Base-by-base conservation (phyloP, 176 grass and related monocot species). In the Rhynchospora breviuscula region DNA sequence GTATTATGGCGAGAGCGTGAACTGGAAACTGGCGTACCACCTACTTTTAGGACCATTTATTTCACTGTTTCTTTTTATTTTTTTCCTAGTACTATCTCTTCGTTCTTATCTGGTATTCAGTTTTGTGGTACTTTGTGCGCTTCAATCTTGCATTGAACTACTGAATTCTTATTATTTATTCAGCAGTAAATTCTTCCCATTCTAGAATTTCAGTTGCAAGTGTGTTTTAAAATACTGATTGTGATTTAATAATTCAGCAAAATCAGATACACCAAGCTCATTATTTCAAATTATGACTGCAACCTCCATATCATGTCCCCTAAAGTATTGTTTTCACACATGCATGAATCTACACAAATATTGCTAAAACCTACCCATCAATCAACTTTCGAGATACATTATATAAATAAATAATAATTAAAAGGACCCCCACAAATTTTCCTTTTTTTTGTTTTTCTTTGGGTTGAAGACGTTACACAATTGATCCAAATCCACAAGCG, bases 11-110 rank as follows among this genome's bases (percentile, higher is more conserved):
- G 47, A 79, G 77, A 14, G 5, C 77, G 43, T 57, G 22, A 79
- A 79, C 51, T 10, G 33, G 29, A 79, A 58, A 40, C 12, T 18
- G 53, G 77, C 52, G 26, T 79, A 79, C 77, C 25, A 60, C 26
- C 77, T 44, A 80, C 25, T 14, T 80, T 80, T 61, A 54, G 54
- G 77, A 80, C 77, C 77, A 80, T 18, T 60, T n/a, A 31, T 43
- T n/a, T 80, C 18, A 33, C 29, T 80, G 9, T 61, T 80, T 14
- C 43, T 59, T 74, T 51, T 73, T 61, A 40, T 61, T 59, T 73
- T 73, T 51, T 73, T 46, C 47, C 15, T 58, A 18, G 3, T 47
- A 21, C 8, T 46, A 29, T n/a, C 10, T 46, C n/a, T 51, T 75
- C 4, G 67, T 75, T 75, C 43, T 22, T 51, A n/a, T 51, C 48